phyloP scores from a whole-genome alignment of 441 rosid genomes.

The Capsella rubella region DNA sequence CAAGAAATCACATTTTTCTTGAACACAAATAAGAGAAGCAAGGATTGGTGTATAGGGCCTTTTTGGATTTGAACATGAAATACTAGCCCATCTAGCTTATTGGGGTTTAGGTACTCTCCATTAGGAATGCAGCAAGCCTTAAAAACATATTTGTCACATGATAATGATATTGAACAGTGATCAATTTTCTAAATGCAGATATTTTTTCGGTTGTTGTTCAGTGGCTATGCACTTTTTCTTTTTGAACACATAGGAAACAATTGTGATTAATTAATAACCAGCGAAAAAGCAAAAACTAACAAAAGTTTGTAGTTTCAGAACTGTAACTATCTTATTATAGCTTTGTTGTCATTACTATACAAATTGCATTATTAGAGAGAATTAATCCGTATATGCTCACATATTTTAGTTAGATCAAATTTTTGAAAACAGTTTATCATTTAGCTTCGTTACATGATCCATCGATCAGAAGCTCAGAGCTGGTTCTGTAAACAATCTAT shows the following conservation, averaged over 20 bases:
- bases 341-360: background rate
- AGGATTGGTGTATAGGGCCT: background rate
- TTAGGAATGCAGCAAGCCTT: background rate
- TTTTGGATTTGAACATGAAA: slow-evolving; percentile 1
- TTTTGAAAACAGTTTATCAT: background rate
- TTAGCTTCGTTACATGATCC: background rate
- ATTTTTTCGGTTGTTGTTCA: background rate
- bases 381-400: background rate
- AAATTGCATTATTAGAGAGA: background rate
- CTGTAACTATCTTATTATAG: background rate
- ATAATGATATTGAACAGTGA: background rate
- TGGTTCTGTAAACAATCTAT: background rate
- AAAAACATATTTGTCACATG: background rate
- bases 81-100: slow-evolving; percentile 14
- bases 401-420: background rate
- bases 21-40: background rate
- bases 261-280: background rate
- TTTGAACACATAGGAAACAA: background rate
- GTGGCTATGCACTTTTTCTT: background rate
- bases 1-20: background rate
- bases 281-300: background rate
- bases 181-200: background rate
- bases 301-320: background rate
- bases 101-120: background rate
- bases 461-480: background rate